phyloP scores from a whole-genome alignment of 225 moss, liverwort and hornwort genomes.

The Physcomitrellopsis africana region DNA sequence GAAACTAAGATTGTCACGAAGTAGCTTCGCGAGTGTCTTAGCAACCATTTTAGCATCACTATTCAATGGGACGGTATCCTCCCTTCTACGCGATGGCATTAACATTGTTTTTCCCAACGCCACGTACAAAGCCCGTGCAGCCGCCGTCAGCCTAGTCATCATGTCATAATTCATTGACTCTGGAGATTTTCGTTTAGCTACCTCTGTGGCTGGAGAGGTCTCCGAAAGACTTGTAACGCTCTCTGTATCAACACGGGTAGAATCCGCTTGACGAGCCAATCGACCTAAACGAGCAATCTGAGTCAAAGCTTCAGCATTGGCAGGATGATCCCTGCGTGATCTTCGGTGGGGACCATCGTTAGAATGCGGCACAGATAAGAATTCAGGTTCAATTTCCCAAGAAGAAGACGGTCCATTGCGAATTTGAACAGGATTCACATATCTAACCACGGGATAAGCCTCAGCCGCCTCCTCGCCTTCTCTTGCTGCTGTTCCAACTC shows the following conservation, averaged over 20 bases:
- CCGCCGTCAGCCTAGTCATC: slow-evolving; percentile 79
- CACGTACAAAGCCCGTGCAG: slow-evolving; percentile 81
- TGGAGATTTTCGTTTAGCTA: slow-evolving; percentile 77
- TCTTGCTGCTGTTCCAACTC: slow-evolving; percentile 70
- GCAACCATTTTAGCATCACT: slow-evolving; percentile 82
- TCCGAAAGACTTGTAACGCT: slow-evolving; percentile 60
- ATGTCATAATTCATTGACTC: slow-evolving; percentile 84
- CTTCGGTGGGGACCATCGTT: slow-evolving; percentile 82
- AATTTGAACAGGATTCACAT: slow-evolving; percentile 86
- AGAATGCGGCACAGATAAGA: slow-evolving; percentile 80
- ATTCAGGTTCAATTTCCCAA: slow-evolving; percentile 95
- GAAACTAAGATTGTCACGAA: slow-evolving; percentile 81
- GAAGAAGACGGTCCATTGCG: slow-evolving; percentile 80
- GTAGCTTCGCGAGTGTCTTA: slow-evolving; percentile 78
- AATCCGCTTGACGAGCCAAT: slow-evolving; percentile 77
- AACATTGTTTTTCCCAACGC: slow-evolving; percentile 93
- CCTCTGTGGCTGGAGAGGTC: slow-evolving; percentile 64
- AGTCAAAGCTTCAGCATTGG: slow-evolving; percentile 75
- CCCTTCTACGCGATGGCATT: slow-evolving; percentile 90
- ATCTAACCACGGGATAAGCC: slow-evolving; percentile 82
- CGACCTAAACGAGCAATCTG: slow-evolving; percentile 93
- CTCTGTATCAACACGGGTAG: slow-evolving; percentile 75
- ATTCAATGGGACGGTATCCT: slow-evolving; percentile 78
- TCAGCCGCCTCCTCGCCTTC: slow-evolving; percentile 87
- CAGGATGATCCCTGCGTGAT: slow-evolving; percentile 79